phyloP scores from a whole-genome alignment of 352 stramenopile genomes.

The Phytophthora kernoviae region DNA sequence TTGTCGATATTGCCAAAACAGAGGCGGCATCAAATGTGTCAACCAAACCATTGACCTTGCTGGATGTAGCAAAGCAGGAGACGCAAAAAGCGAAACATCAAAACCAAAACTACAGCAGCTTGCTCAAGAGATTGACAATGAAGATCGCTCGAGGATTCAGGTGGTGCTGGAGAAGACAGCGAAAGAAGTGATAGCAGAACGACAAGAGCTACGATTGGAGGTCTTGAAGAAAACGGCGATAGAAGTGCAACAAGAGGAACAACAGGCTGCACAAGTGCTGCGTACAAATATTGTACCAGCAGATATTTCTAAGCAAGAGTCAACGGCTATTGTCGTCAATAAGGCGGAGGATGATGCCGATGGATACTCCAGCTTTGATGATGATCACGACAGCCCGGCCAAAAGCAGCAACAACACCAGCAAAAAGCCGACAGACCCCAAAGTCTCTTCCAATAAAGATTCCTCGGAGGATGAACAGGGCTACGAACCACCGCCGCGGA shows the following conservation, averaged over 20 bases:
- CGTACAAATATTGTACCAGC: constrained; percentile 11
- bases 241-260: constrained; percentile 36
- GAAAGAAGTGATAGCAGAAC: constrained; percentile 44
- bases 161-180: constrained; percentile 38
- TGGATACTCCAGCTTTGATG: constrained; percentile 72
- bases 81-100: constrained; percentile 5
- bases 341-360: constrained; percentile 34
- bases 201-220: constrained; percentile 20
- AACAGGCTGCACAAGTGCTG: constrained; percentile 26
- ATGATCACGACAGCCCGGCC: constrained; percentile 23
- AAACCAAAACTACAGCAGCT: constrained; percentile 39
- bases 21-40: constrained; percentile 18
- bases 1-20: constrained; percentile 44
- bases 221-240: constrained; percentile 29
- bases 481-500: constrained; percentile 36
- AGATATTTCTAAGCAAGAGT: constrained; percentile 12
- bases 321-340: constrained; percentile 8
- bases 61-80: constrained; percentile 53
- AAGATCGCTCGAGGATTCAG: constrained; percentile 43
- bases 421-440: constrained; percentile 17
- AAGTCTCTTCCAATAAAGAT: constrained; percentile 9
- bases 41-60: constrained; percentile 34
- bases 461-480: constrained; percentile 25
- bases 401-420: constrained; percentile 9
- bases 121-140: constrained; percentile 55